phyloP scores from a whole-genome alignment of 2,329 filamentous ascomycete species.

The Elsinoe batatas region DNA sequence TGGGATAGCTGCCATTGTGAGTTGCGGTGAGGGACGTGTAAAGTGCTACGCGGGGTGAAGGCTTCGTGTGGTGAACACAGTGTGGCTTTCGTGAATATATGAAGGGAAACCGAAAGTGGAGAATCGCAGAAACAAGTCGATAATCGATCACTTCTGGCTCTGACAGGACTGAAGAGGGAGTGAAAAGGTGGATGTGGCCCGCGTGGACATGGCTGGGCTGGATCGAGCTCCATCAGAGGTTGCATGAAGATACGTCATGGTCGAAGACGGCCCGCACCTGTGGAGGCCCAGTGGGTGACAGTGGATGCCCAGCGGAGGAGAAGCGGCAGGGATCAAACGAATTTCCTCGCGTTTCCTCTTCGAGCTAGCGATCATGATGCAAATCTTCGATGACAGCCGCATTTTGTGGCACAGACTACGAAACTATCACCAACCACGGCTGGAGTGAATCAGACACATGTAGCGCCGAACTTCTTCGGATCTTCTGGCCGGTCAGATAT shows the following conservation, averaged over 20 bases:
- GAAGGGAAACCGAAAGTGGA: background rate
- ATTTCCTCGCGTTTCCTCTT: background rate
- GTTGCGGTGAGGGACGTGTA: background rate
- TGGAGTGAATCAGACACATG: background rate
- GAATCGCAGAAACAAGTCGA: background rate
- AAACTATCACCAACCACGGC: background rate
- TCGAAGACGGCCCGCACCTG: background rate
- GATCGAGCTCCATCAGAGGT: slow-evolving; percentile 6
- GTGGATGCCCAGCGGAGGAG: background rate
- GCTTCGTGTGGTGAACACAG: background rate
- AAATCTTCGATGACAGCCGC: slow-evolving; percentile 13
- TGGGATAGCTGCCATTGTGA: slow-evolving; percentile 9
- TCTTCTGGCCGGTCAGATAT: background rate
- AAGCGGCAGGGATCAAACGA: slow-evolving; percentile 1
- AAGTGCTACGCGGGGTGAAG: background rate
- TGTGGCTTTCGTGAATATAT: slow-evolving; percentile 3
- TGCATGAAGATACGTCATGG: slow-evolving; percentile 11
- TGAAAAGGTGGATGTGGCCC: slow-evolving; percentile 7
- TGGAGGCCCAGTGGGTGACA: background rate
- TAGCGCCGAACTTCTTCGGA: background rate
- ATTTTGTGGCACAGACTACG: slow-evolving; percentile 3
- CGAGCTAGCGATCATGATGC: background rate
- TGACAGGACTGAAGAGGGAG: background rate
- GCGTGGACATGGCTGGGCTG: slow-evolving; percentile 10
- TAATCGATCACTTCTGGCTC: background rate